phyloP scores from a whole-genome alignment of 1,139 yeast species.

The Protomyces lactucae-debilis region DNA sequence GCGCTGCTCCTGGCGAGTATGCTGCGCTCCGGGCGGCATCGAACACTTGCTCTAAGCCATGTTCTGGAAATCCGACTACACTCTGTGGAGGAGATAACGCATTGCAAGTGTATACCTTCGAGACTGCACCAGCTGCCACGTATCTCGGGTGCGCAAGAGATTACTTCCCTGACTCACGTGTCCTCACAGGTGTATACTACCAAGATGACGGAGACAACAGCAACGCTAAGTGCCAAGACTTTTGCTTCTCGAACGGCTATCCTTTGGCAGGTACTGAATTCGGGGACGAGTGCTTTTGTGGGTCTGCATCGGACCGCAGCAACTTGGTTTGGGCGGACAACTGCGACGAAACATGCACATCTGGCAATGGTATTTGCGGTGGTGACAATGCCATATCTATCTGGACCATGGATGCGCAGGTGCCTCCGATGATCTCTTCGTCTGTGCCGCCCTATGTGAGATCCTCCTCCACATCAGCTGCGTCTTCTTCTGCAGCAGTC shows the following conservation, averaged over 20 bases:
- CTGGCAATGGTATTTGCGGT: background rate
- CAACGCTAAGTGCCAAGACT: background rate
- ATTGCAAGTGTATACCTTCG: slow-evolving; percentile 4
- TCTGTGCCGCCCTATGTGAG: background rate
- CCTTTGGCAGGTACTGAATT: background rate
- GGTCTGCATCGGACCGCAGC: background rate
- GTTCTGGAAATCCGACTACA: slow-evolving; percentile 7
- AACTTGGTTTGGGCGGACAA: background rate
- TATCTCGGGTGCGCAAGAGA: background rate
- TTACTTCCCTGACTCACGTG: background rate
- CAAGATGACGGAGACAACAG: slow-evolving; percentile 1
- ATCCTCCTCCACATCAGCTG: background rate
- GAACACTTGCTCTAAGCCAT: slow-evolving; percentile 1
- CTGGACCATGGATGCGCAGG: background rate
- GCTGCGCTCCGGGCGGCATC: background rate
- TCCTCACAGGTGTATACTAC: background rate
- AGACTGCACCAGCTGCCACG: background rate
- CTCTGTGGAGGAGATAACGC: slow-evolving; percentile 20
- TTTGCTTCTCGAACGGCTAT: background rate
- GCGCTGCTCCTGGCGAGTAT: background rate
- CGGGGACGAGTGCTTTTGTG: background rate
- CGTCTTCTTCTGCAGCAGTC: background rate
- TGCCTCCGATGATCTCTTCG: background rate
- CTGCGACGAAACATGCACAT: background rate
- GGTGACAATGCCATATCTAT: background rate